Evolutionary conservation across 139 green algal species (phyloP).

Genomic region (Coelastrella sp.): DNA sequence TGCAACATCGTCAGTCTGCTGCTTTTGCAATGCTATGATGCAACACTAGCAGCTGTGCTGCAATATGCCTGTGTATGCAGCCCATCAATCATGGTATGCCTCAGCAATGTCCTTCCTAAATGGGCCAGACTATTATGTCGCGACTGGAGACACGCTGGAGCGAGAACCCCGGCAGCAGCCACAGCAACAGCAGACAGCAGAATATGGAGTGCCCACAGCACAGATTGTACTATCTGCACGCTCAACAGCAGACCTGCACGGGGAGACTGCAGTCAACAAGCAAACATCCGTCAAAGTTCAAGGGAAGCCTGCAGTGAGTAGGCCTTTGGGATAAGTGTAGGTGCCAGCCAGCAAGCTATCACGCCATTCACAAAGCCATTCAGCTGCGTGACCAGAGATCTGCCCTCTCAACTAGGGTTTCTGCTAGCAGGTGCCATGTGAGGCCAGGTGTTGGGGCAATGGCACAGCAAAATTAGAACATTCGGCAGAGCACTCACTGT

Average conservation of each 20-base stretch:
- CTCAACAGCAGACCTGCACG: background rate
- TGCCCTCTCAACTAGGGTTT: no score
- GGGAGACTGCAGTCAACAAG: background rate
- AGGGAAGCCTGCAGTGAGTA: background rate
- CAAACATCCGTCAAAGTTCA: background rate
- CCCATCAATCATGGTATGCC: background rate
- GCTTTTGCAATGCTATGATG: no score
- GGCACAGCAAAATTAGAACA: no score
- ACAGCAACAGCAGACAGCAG: background rate
- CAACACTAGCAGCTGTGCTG: no score
- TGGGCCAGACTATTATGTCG: background rate
- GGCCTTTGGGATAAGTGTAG: background rate
- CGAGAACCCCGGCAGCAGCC: background rate
- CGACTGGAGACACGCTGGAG: background rate
- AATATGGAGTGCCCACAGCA: background rate
- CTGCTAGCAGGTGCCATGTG: no score
- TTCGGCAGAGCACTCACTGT: no score
- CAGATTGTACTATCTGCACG: background rate
- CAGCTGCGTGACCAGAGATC: no score
- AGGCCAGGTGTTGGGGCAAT: no score
- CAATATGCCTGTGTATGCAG: background rate
- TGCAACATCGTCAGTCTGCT: no score
- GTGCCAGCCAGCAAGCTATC: background rate
- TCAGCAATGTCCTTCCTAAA: slow-evolving; percentile 7
- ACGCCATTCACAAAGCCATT: background rate